Base-by-base conservation (phyloP, 306 rosid genomes). In the Hippophae gyantsensis region DNA sequence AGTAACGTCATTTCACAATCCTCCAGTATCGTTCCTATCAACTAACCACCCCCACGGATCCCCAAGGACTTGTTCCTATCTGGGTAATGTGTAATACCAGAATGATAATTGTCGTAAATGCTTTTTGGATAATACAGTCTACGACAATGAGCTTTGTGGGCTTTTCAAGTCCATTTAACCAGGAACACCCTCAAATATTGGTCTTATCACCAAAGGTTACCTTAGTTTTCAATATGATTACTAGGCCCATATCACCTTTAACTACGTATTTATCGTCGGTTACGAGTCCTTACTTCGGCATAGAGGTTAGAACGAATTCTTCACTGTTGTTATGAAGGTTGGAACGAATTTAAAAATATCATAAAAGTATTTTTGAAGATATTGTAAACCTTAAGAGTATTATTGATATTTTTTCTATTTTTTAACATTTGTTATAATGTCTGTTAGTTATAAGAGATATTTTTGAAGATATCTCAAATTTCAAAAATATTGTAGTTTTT, bases 71-170 rank as follows among this genome's bases (percentile, higher is more conserved):
- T 6, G 77, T 84, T 2, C 84, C 86, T 2, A 71, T 78, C 0
- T 84, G 86, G 90, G 74, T 81, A 0, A 73, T 84, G 5, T 76
- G 80, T 0, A 72, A 71, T 67, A 13, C 74, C 0, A 55, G 64
- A 13, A 69, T 84, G 84, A 62, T 82, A 77, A 77, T 82, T 38
- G 86, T 86, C 3, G 70, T 86, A 0, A 85, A 77, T 56, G 66
- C 89, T 2, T 73, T 82, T 65, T 85, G 94, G 94, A 85, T 85
- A 86, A 76, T 84, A 11, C 84, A 78, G 0, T 75, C 65, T 43
- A 13, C 66, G 13, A 40, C 67, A 4, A 58, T 73, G 2, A 57
- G 54, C 9, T 63, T 42, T 0, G 67, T 58, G 27, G 56, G 48
- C 5, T 71, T 61, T 11, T 42, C 52, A 0, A 75, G 54, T 8